A percentile compares a stretch with the other conserved stretches of the same genome.
Evolutionary conservation across 768 basidiomycete species (phyloP).

Genomic region (Pleurotus salmoneostramineus): DNA sequence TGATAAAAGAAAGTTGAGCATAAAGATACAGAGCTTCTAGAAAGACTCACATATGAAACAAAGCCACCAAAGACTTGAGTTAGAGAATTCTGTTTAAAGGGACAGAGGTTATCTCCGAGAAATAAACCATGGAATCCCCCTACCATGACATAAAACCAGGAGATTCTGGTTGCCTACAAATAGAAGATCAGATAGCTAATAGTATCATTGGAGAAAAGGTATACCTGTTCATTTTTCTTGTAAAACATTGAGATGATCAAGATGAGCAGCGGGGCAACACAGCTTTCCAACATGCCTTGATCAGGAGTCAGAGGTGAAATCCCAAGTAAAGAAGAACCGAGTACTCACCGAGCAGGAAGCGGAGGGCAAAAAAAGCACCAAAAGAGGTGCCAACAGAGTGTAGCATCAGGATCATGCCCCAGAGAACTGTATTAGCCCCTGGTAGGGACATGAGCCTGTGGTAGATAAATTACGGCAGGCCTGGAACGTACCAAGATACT

Average conservation of each 20-base stretch:
- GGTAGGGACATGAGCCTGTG: background rate
- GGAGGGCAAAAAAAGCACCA: constrained; percentile 57
- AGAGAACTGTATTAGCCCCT: constrained; percentile 56
- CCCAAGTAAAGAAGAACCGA: background rate
- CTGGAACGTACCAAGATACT: constrained; percentile 48
- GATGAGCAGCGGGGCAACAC: constrained; percentile 61
- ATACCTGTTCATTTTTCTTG: constrained; percentile 61
- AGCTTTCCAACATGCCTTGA: constrained; percentile 63
- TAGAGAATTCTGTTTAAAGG: constrained; percentile 42
- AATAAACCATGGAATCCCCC: background rate
- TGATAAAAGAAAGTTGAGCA: constrained; percentile 14
- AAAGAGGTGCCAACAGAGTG: constrained; percentile 56
- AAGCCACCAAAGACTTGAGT: constrained; percentile 62
- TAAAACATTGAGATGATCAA: constrained; percentile 66
- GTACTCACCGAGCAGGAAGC: constrained; percentile 51
- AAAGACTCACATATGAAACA: constrained; percentile 47
- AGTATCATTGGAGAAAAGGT: background rate
- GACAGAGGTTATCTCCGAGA: too few relatives aligned
- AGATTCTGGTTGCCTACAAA: constrained; percentile 47
- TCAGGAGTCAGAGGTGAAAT: background rate
- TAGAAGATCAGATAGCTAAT: background rate
- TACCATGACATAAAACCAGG: constrained; percentile 69
- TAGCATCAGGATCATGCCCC: constrained; percentile 58
- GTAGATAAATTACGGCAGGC: background rate
- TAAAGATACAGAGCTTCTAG: background rate